Evolutionary conservation across 75 land plant species (phyloP).

Genomic region (Picea sitchensis): DNA sequence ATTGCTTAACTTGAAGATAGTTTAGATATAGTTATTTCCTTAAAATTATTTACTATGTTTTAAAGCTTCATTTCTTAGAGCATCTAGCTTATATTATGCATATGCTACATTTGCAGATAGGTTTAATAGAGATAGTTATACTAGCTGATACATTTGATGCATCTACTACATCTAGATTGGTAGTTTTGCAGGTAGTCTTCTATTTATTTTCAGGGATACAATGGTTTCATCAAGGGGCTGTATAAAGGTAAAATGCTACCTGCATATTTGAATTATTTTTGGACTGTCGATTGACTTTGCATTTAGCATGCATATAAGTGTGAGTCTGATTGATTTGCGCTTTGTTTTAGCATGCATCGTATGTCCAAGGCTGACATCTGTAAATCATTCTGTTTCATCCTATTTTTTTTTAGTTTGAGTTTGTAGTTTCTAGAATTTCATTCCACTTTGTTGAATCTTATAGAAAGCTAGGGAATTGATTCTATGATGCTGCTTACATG

Average conservation of each 20-base stretch:
- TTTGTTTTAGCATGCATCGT: not conserved
- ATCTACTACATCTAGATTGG: constrained; percentile 6
- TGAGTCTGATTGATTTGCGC: not conserved
- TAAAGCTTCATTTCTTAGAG: not conserved
- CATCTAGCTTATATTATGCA: not conserved
- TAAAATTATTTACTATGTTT: not conserved
- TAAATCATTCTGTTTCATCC: not conserved
- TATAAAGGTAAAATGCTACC: constrained; percentile 7
- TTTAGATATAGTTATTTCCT: not conserved
- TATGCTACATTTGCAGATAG: not conserved
- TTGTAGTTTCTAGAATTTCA: not conserved
- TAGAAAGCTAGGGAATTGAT: not conserved
- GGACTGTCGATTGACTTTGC: not conserved
- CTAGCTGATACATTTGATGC: not conserved
- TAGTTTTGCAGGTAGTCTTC: constrained; percentile 18
- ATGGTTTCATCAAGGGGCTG: constrained; percentile 7
- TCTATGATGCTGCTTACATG: not conserved
- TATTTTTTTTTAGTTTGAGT: not conserved
- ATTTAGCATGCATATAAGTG: too few relatives aligned
- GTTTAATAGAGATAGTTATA: not conserved
- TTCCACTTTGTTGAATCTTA: not conserved
- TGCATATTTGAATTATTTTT: not conserved
- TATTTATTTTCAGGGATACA: constrained; percentile 3
- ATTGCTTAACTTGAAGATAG: constrained; percentile 1
- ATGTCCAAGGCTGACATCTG: not conserved